phyloP scores from a whole-genome alignment of 768 basidiomycete genomes.

The Mrakia hoshinonis region DNA sequence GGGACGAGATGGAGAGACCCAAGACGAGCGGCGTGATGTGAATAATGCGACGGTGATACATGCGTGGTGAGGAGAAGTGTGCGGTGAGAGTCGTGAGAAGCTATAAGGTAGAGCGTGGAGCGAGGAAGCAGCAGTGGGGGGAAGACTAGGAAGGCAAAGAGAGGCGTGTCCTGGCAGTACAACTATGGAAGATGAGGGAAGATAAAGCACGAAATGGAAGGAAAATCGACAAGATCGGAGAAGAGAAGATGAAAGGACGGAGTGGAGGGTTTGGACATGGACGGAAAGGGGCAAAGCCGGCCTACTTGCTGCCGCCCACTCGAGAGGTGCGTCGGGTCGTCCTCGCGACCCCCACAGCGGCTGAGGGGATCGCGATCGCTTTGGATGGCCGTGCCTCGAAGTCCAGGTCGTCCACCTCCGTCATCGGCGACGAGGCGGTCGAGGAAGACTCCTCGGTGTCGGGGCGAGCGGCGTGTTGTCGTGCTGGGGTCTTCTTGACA shows the following conservation, averaged over 20 bases:
- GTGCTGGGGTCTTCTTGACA: no score
- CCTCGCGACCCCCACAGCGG: not conserved
- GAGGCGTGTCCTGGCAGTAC: not conserved
- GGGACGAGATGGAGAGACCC: not conserved
- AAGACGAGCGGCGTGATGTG: not conserved
- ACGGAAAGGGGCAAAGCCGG: not conserved
- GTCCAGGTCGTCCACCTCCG: not conserved
- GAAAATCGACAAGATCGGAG: not conserved
- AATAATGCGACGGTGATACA: no score
- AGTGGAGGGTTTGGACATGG: not conserved
- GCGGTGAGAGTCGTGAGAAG: not conserved
- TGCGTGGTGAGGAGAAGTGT: not conserved
- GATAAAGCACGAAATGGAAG: not conserved
- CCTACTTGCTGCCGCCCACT: not conserved
- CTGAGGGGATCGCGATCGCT: not conserved
- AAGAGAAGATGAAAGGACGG: not conserved
- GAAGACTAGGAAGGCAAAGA: not conserved
- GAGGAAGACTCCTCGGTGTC: no score
- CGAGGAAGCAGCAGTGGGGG: not conserved
- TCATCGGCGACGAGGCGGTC: no score
- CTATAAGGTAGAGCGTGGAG: not conserved
- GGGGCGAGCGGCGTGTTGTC: no score
- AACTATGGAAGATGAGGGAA: not conserved
- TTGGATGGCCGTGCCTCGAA: not conserved
- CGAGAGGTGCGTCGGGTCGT: conserved; percentile 3